Base-by-base conservation (phyloP, 495 filamentous ascomycete genomes). In the Xylona heveae region DNA sequence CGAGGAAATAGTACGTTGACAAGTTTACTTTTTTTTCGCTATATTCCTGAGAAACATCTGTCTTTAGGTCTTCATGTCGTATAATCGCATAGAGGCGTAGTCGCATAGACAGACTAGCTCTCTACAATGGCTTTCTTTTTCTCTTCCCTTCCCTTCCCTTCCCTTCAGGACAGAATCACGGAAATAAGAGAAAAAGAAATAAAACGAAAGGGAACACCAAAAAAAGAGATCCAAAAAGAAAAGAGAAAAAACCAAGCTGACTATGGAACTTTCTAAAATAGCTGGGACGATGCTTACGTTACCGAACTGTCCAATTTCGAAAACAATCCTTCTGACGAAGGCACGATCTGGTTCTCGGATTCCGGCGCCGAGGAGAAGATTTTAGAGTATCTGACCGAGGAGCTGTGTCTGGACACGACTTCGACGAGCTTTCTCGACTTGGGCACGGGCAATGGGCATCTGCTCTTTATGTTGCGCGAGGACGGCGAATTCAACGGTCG, bases 401-500 rank as follows among this genome's bases (percentile, higher is more conserved):
- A 33, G 19, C 4, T 21, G 20, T 6, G 31, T 24, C 9, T 6
- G 10, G 8, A 14, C 15, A 33, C 8, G 18, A 9, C n/a, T n/a
- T n/a, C n/a, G n/a, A n/a, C n/a, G n/a, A n/a, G n/a, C 2, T 68
- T 92, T 31, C 60, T 94, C 0, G 71, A 76, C 38, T 55, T 95
- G 0, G 88, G 88, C 1, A 93, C 81, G 0, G 88, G 88, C 0
- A 97, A 94, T 53, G 88, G 88, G 1, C 76, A 81, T 43, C 64
- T 94, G 44, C 58, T 94, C 2, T 84, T 88, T 38, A 57, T 68
- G 13, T 54, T 95, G 8, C 49, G 68, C 15, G 73, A 72, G 27
- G 45, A 42, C 12, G 41, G 39, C 10, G 57, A 47, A 0, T 76
- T 64, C 46, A 10, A 16, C 10, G 81, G 79, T 0, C 41, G 44